Conservation (phyloP, 2,329 filamentous ascomycete genomes). For the Fusarium sp. region DNA sequence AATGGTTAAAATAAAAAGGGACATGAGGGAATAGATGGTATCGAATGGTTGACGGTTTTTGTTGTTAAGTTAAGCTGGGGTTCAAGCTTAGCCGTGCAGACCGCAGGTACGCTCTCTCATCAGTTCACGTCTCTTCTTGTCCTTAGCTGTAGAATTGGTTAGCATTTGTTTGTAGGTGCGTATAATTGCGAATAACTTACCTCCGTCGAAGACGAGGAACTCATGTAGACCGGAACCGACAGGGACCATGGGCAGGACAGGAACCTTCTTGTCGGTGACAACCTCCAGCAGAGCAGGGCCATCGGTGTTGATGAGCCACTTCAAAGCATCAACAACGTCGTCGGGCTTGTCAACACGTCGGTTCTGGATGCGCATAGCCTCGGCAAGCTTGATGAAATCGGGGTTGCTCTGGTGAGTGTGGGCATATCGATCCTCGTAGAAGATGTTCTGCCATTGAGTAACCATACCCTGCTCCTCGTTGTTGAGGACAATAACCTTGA, state of each 20-base stretch:
- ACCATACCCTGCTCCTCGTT: slow-evolving; percentile 99
- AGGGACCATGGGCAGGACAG: slow-evolving; percentile 98
- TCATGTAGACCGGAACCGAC: slow-evolving; percentile 88
- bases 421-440: slow-evolving; percentile 92
- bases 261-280: slow-evolving; percentile 89
- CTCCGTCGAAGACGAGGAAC: slow-evolving; percentile 69
- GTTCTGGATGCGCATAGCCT: slow-evolving; percentile 88
- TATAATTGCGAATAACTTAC: slow-evolving; percentile 39
- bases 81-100: slow-evolving; percentile 53
- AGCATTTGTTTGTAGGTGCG: slow-evolving; percentile 41
- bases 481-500: slow-evolving; percentile 95
- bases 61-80: slow-evolving; percentile 23
- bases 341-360: slow-evolving; percentile 77
- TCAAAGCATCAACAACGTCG: slow-evolving; percentile 80
- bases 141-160: slow-evolving; percentile 66
- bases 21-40: slow-evolving; percentile 34
- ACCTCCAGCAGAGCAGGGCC: slow-evolving; percentile 95
- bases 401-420: slow-evolving; percentile 96
- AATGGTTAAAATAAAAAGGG: slow-evolving; percentile 11
- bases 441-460: slow-evolving; percentile 97
- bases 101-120: slow-evolving; percentile 72
- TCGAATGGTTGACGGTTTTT: slow-evolving; percentile 13
- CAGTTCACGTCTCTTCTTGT: slow-evolving; percentile 72
- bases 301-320: slow-evolving; percentile 89
- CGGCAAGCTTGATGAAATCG: slow-evolving; percentile 92